Base-by-base conservation (phyloP, 2,329 filamentous ascomycete genomes). In the Sporothrix pseudoabietina region DNA sequence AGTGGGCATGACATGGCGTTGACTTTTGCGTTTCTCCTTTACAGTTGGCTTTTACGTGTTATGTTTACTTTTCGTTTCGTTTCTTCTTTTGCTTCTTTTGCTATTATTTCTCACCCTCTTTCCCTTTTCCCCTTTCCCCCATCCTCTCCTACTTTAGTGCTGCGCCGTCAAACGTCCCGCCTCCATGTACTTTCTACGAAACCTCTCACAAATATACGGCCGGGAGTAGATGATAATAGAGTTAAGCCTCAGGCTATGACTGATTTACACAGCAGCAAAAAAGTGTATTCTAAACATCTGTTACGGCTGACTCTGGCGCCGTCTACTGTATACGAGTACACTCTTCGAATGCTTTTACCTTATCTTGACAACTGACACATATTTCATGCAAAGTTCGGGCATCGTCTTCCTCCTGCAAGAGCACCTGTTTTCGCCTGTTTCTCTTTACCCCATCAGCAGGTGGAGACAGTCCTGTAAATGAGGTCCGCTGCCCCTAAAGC, bases 1-100 rank as follows among this genome's bases (percentile, higher is more conserved):
- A 35, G 44, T 49, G 26, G 71, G 71, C 71, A 66, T 72, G 69
- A 55, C 44, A 63, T 41, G 59, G 61, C 61, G 49, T 72, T 72
- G 32, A 52, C 16, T 55, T 35, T 22, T 52, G 16, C 41, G 9
- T 54, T 41, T 66, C 16, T 16, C 26, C 14, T 4, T 32, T 19
- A n/a, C 26, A 26, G 26, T 57, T 10, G 8, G 22, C 61, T 59
- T 61, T 59, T 61, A 7, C 5, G 16, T 7, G 55, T 39, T 69
- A 14, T 54, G 44, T 52, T 68, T 52, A 12, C 16, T 32, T 35
- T 52, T 52, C 30, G 35, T 52, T 12, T n/a, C n/a, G n/a, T n/a
- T n/a, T n/a, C n/a, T n/a, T 35, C 6, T 52, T 52, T 35, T n/a
- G 19, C 35, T 35, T 35, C 35, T 47, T 44, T 49, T 19, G 8